Evolutionary conservation across 179 eudicot species (phyloP).

Genomic region (Beta lomatogona): DNA sequence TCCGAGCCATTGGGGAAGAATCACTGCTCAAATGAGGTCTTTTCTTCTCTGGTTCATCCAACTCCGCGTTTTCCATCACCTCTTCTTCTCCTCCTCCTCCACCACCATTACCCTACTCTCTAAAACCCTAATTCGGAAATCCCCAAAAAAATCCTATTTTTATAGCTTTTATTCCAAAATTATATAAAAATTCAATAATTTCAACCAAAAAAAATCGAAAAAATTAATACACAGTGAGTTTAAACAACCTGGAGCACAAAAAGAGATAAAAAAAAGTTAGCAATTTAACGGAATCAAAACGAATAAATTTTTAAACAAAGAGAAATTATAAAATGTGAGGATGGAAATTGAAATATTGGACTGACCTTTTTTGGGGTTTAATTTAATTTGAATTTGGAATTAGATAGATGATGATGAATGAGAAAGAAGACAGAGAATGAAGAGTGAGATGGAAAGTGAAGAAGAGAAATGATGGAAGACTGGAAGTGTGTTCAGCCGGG

Average conservation of each 20-base stretch:
- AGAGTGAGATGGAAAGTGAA: background rate
- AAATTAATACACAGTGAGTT: background rate
- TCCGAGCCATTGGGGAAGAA: constrained; percentile 64
- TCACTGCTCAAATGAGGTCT: constrained; percentile 47
- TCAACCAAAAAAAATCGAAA: background rate
- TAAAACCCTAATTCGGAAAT: constrained; percentile 21
- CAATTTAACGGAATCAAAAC: background rate
- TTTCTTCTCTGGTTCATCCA: constrained; percentile 61
- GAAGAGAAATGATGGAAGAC: background rate
- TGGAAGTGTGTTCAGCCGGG: background rate
- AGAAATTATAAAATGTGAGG: background rate
- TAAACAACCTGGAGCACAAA: constrained; percentile 1
- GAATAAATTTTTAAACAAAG: background rate
- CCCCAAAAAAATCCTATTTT: background rate
- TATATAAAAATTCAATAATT: background rate
- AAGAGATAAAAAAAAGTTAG: background rate
- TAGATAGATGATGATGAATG: background rate
- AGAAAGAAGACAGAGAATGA: background rate
- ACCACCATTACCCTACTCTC: constrained; percentile 40
- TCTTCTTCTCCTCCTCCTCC: constrained; percentile 23
- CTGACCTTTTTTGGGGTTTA: background rate
- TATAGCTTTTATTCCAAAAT: background rate
- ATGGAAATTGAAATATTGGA: background rate
- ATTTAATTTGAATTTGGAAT: background rate
- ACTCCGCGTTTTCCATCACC: constrained; percentile 59